Evolutionary conservation across 805 yeast species (phyloP), one percentile per base, ranked within the genome.

Genomic region (Alloascoidea hylecoeti): DNA sequence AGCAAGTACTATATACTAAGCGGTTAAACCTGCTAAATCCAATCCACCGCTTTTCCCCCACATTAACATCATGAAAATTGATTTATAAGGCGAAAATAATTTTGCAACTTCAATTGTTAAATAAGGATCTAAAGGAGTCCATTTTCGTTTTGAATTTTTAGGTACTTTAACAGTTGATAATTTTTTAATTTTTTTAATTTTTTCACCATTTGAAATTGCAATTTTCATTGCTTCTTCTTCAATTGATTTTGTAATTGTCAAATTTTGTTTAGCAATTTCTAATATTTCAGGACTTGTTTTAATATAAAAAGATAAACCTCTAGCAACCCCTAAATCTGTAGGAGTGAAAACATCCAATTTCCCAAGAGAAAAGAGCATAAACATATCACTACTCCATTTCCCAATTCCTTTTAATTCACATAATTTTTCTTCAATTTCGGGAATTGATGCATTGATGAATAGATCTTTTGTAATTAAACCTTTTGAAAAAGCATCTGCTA

Each of bases 321-420:
- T 61, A 19, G 88, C 85, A 2, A 88, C 70, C 1, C 96, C 96
- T 35, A 88, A 57, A 56, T 88, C 96, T 15, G 76, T 83, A 3
- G 70, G 60, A 3, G 92, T 78, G 53, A 84, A 84, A 0, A 83
- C 72, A 52, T 88, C 77, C 50, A 71, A 51, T 40, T 82, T 66
- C 17, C 66, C 67, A 35, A 86, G 57, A 1, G 81, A 79, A 50
- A 84, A 84, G 16, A 78, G 50, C 14, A 82, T 56, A 55, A 85
- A 88, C 95, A 88, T 88, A 39, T 79, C 80, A 0, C 92, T 88
- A 3, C 86, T 73, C 97, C 97, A 88, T 1, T 66, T 68, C 0
- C 88, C 89, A 14, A 80, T 69, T 0, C 88, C 89, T 49, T 78
- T 79, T 42, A 78, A 57, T 15, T 50, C 51, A 0, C 68, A 65